Percentiles rank a stretch among this genome's conserved stretches.
These are phyloP conservation scores for Filobasidium wieringae DNA, from an alignment of 768 basidiomycete genomes.

Conservation along the genomic window DNA sequence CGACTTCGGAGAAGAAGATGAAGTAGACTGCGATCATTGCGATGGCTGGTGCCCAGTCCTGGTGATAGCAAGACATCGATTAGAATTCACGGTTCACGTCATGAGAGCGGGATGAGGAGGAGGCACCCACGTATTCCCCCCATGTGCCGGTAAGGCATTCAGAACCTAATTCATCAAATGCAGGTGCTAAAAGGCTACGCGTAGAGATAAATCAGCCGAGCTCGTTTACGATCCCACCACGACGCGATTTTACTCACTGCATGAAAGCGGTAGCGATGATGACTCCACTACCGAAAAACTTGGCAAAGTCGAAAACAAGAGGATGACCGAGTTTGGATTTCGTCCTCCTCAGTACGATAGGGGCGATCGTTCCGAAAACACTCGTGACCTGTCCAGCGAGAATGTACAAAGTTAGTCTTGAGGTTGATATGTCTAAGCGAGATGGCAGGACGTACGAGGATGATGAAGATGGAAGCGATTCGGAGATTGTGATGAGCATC, in stretches of 20 bases:
- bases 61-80: neutral
- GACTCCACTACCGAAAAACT: conserved; percentile 78
- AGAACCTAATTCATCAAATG: conserved; percentile 55
- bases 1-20: conserved; percentile 73
- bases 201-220: conserved; percentile 32
- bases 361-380: conserved; percentile 26
- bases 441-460: conserved; percentile 24
- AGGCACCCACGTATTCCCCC: conserved; percentile 56
- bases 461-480: conserved; percentile 36
- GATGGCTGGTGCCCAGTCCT: conserved; percentile 75
- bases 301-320: conserved; percentile 63
- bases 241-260: conserved; percentile 17
- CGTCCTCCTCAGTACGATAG: conserved; percentile 22
- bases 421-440: neutral
- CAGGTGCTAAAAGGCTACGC: conserved; percentile 69
- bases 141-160: conserved; percentile 61
- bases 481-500: conserved; percentile 19
- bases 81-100: conserved; percentile 1
- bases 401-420: conserved; percentile 1
- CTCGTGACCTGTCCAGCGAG: conserved; percentile 25
- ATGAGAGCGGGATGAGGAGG: no score
- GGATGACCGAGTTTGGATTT: conserved; percentile 44
- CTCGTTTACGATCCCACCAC: neutral
- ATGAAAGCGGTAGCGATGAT: conserved; percentile 66
- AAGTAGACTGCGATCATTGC: conserved; percentile 67